Evolutionary conservation across 371 early-diverging fungal genomes (phyloP), one percentile per base, ranked within the genome.

Genomic region (Mucor sp.): DNA sequence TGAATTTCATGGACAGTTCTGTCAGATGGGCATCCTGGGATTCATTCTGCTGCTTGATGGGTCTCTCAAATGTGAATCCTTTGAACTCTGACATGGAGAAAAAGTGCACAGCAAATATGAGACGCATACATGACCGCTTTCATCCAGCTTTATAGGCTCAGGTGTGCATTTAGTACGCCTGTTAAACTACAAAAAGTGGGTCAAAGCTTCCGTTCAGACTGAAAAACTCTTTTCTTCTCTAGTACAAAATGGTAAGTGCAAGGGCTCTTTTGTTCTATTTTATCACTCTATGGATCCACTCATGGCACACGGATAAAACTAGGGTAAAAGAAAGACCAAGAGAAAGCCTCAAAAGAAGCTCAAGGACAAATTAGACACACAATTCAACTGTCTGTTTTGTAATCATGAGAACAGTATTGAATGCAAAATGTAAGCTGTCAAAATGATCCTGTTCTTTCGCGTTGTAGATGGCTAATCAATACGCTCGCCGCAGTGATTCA

Each of bases 311-410:
- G 19, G 48, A n/a, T 44, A 19, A 35, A 41, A 33, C 1, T 47
- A 84, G 97, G 97, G 96, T 65, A 97, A 97, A 83, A 87, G 96
- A 69, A 95, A 95, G 81, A 84, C 88, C 43, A 85, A 89, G 32
- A 88, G 94, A 77, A 92, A 94, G 81, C 84, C 91, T 11, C 83
- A 77, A 53, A 88, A 84, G 66, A 89, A 88, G 70, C 80, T 86
- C 53, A 92, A 92, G 78, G 79, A 81, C 14, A 89, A 81, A 62
- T 88, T 96, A 37, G 94, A 93, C 69, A 91, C 86, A 55, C 85
- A 86, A 57, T 96, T 97, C 74, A 86, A 89, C 70, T 97, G 97
- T 65, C 82, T 93, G n/a, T 95, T 92, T 70, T 97, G 96, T 84
- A 93, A 92, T 71, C 95, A 97, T 74, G 95, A 96, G 66, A 87